These are phyloP conservation scores for Sporisorium exsertum DNA, from an alignment of 1,284 basidiomycete species.

Conservation along the genomic window DNA sequence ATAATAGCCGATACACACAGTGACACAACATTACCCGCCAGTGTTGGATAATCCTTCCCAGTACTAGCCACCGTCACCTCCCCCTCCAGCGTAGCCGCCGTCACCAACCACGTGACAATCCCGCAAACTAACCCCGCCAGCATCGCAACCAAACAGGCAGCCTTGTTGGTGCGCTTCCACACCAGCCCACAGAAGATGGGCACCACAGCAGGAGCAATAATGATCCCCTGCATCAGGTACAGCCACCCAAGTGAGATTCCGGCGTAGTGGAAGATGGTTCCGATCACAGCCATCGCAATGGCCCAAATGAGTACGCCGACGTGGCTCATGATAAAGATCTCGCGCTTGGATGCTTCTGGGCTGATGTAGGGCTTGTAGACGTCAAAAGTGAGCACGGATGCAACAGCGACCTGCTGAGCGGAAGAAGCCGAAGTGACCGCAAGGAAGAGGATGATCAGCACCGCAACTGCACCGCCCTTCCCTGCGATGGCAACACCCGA, in stretches of 20 bases:
- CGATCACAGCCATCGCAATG: conserved; percentile 82
- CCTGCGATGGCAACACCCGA: conserved; percentile 79
- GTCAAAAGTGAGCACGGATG: conserved; percentile 73
- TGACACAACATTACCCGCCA: conserved; percentile 87
- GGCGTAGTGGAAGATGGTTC: conserved; percentile 79
- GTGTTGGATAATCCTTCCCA: conserved; percentile 75
- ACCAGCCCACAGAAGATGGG: conserved; percentile 82
- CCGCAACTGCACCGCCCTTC: conserved; percentile 78
- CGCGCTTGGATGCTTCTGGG: conserved; percentile 74
- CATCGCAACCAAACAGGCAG: conserved; percentile 75
- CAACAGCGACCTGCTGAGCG: conserved; percentile 87
- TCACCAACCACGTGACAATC: conserved; percentile 84
- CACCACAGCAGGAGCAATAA: conserved; percentile 84
- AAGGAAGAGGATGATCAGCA: conserved; percentile 78
- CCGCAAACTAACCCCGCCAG: conserved; percentile 79
- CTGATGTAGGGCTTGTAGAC: conserved; percentile 79
- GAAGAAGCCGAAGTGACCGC: conserved; percentile 82
- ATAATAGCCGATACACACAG: conserved; percentile 85
- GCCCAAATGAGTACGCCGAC: conserved; percentile 76
- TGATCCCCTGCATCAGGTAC: conserved; percentile 78
- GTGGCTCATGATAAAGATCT: conserved; percentile 77
- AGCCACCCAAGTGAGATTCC: conserved; percentile 79
- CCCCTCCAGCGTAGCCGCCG: conserved; percentile 79
- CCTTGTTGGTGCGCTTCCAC: conserved; percentile 60
- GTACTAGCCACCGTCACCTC: conserved; percentile 78